Evolutionary conservation across 2,329 filamentous ascomycete genomes (phyloP).

Genomic region (Phoma herbarum): DNA sequence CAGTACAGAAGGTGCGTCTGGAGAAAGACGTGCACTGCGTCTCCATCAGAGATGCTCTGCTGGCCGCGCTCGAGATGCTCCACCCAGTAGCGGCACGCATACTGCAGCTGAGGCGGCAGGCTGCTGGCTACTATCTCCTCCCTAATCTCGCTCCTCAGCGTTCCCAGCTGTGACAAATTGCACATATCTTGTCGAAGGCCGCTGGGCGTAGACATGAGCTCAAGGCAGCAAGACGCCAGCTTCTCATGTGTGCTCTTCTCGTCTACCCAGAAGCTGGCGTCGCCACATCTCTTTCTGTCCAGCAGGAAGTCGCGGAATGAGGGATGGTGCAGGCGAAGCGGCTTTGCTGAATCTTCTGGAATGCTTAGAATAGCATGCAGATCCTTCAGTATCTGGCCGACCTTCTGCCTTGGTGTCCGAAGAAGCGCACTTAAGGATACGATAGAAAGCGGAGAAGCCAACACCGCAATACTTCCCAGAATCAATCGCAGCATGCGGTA

Average conservation of each 20-base stretch:
- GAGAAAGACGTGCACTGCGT: conserved; percentile 49
- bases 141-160: not conserved
- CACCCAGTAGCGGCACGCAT: conserved; percentile 53
- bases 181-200: not conserved
- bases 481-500: no score
- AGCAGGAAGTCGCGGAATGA: conserved; percentile 5
- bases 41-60: conserved; percentile 31
- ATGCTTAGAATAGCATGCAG: not conserved
- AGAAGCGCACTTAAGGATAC: not conserved
- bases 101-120: conserved; percentile 26
- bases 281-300: not conserved
- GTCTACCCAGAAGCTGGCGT: not conserved
- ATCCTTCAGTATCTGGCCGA: not conserved
- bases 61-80: conserved; percentile 30
- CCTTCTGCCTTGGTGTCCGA: not conserved
- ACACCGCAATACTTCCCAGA: not conserved
- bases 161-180: not conserved
- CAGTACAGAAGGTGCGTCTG: conserved; percentile 54
- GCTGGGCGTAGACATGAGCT: not conserved
- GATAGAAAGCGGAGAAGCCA: not conserved
- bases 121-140: not conserved
- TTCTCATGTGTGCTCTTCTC: not conserved
- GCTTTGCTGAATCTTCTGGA: not conserved
- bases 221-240: not conserved
- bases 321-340: not conserved